Percentiles rank a stretch among this genome's conserved stretches.
phyloP scores from a whole-genome alignment of 1,139 yeast genomes.

The Magnusiomyces magnusii region DNA sequence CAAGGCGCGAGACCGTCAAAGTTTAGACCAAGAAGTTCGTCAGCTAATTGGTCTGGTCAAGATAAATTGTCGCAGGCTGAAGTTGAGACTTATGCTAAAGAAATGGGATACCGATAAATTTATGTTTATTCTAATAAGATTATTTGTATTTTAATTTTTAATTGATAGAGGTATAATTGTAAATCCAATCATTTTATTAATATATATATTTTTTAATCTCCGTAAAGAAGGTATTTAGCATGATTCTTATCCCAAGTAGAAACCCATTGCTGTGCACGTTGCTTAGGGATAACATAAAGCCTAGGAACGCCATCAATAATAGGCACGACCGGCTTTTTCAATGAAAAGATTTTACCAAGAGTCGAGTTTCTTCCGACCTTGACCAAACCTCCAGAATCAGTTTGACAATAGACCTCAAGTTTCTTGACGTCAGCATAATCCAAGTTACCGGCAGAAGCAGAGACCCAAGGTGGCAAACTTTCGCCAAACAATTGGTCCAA shows the following conservation, averaged over 20 bases:
- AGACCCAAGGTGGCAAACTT: slow-evolving; percentile 65
- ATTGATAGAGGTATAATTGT: too few relatives aligned
- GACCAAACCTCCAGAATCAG: slow-evolving; percentile 73
- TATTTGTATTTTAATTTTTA: too few relatives aligned
- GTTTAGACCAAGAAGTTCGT: slow-evolving; percentile 52
- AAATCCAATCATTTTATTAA: too few relatives aligned
- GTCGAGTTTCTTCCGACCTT: slow-evolving; percentile 76
- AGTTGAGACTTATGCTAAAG: slow-evolving; percentile 44
- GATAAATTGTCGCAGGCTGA: slow-evolving; percentile 43
- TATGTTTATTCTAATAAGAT: too few relatives aligned
- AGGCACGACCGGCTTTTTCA: slow-evolving; percentile 59
- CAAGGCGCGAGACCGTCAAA: slow-evolving; percentile 33
- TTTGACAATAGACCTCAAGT: slow-evolving; percentile 74
- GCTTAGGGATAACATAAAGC: slow-evolving; percentile 73
- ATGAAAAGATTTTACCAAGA: slow-evolving; percentile 55
- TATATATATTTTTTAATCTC: background rate
- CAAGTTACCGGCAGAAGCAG: slow-evolving; percentile 12
- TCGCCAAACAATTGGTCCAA: slow-evolving; percentile 41
- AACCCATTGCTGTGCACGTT: slow-evolving; percentile 36
- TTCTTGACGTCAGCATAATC: slow-evolving; percentile 45
- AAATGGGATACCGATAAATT: slow-evolving; percentile 43
- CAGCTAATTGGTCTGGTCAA: slow-evolving; percentile 45
- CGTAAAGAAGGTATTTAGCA: slow-evolving; percentile 10
- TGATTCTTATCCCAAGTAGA: slow-evolving; percentile 16
- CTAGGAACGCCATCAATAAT: slow-evolving; percentile 69